Evolutionary conservation across 495 filamentous ascomycete species (phyloP).

Genomic region (Gamarada debralockiae): DNA sequence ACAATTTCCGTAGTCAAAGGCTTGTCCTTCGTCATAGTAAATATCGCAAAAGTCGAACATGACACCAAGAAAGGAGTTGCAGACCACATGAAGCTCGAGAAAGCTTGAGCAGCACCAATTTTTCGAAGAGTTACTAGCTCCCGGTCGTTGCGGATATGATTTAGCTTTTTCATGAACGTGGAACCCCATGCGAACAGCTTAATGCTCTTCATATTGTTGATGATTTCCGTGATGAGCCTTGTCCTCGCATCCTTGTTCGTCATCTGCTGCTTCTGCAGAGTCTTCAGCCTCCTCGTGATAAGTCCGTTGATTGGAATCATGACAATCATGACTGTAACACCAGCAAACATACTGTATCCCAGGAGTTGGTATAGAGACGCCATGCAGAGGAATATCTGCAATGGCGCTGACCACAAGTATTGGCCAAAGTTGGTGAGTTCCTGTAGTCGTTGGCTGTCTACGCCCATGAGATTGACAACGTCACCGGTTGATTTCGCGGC

Average conservation of each 20-base stretch:
- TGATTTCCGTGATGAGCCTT: conserved; percentile 90
- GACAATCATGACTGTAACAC: conserved; percentile 89
- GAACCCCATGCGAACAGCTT: conserved; percentile 97
- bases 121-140: conserved; percentile 93
- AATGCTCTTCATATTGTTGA: conserved; percentile 99
- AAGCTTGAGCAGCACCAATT: conserved; percentile 87
- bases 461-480: conserved; percentile 98
- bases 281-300: conserved; percentile 91
- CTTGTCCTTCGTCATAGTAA: conserved; percentile 73
- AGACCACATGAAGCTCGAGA: conserved; percentile 97
- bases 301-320: conserved; percentile 97
- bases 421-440: conserved; percentile 94
- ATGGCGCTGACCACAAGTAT: conserved; percentile 92
- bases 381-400: conserved; percentile 96
- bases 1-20: conserved; percentile 95
- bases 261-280: conserved; percentile 92
- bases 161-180: conserved; percentile 96
- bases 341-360: conserved; percentile 92
- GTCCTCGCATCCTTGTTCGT: conserved; percentile 97
- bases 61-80: conserved; percentile 97
- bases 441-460: conserved; percentile 90
- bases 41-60: conserved; percentile 93
- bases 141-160: conserved; percentile 88
- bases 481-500: conserved; percentile 91
- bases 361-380: conserved; percentile 90